A percentile compares a stretch with the other conserved stretches of the same genome.
These are phyloP conservation scores for Piper longum DNA, from an alignment of 164 flowering plant genomes.

Conservation along the genomic window DNA sequence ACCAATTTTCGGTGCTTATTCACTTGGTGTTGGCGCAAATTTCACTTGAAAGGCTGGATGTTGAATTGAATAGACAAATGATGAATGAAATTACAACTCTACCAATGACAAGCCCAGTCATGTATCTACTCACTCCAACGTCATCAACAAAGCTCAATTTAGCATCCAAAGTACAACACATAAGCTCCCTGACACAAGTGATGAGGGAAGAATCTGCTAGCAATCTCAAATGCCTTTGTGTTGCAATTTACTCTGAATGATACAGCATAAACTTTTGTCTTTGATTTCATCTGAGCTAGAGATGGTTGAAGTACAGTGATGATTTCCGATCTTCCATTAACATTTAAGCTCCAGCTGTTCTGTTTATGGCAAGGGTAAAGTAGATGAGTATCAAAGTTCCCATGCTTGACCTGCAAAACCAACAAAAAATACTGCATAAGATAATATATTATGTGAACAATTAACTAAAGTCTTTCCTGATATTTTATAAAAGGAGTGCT, in stretches of 20 bases:
- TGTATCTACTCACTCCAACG: background rate
- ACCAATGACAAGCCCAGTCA: background rate
- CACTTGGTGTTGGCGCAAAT: too few relatives aligned
- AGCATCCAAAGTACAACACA: background rate
- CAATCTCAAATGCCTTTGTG: background rate
- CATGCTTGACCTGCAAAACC: constrained; percentile 25
- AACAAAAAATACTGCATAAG: background rate
- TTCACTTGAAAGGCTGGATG: too few relatives aligned
- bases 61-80: background rate
- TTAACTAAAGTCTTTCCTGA: background rate
- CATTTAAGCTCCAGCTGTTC: constrained; percentile 9
- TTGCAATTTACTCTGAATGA: background rate
- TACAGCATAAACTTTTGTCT: background rate
- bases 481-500: background rate
- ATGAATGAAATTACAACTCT: background rate
- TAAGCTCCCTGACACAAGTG: background rate
- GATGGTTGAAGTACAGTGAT: background rate
- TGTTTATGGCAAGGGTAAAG: constrained; percentile 23
- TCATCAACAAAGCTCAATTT: background rate
- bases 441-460: background rate
- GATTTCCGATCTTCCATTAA: background rate
- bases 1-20: too few relatives aligned
- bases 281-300: background rate
- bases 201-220: background rate
- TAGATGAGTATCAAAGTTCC: constrained; percentile 29